Conservation (phyloP, 2,329 filamentous ascomycete species). For the Aspergillus tubingensis region DNA sequence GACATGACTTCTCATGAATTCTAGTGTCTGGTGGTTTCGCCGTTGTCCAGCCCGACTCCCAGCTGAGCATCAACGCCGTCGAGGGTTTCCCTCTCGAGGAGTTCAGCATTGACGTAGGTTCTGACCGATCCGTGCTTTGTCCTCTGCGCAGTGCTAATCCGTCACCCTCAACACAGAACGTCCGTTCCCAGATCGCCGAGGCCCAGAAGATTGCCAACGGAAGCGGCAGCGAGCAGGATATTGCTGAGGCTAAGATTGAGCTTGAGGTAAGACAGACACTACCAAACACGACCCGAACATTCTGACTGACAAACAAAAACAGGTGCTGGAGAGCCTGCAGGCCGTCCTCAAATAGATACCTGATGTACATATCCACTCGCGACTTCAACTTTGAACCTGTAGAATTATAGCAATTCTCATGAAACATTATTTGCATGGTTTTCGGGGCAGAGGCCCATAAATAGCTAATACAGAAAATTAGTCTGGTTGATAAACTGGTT, state of each 20-base stretch:
- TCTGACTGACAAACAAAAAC: slow-evolving; percentile 18
- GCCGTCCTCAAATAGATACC: slow-evolving; percentile 50
- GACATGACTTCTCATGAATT: slow-evolving; percentile 15
- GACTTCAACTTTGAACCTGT: slow-evolving; percentile 37
- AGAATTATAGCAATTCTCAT: slow-evolving; percentile 44
- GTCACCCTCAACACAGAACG: slow-evolving; percentile 53
- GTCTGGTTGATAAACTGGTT: background rate
- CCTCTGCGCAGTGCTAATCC: slow-evolving; percentile 8
- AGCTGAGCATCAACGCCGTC: slow-evolving; percentile 96
- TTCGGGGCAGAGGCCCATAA: background rate
- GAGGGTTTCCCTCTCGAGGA: slow-evolving; percentile 94
- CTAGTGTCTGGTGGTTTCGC: slow-evolving; percentile 95
- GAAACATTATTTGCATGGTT: slow-evolving; percentile 12
- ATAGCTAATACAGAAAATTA: background rate
- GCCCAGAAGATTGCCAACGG: slow-evolving; percentile 93
- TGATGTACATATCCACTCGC: slow-evolving; percentile 45
- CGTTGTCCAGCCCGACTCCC: slow-evolving; percentile 90
- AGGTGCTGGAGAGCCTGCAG: slow-evolving; percentile 55
- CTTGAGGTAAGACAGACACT: slow-evolving; percentile 70
- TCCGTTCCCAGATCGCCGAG: slow-evolving; percentile 87
- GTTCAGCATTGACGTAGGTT: slow-evolving; percentile 77
- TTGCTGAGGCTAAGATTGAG: slow-evolving; percentile 99
- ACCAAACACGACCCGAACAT: background rate
- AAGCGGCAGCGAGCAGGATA: slow-evolving; percentile 90
- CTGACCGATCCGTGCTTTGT: background rate